phyloP scores from a whole-genome alignment of 257 asterid species.

The Verbascum thapsus region DNA sequence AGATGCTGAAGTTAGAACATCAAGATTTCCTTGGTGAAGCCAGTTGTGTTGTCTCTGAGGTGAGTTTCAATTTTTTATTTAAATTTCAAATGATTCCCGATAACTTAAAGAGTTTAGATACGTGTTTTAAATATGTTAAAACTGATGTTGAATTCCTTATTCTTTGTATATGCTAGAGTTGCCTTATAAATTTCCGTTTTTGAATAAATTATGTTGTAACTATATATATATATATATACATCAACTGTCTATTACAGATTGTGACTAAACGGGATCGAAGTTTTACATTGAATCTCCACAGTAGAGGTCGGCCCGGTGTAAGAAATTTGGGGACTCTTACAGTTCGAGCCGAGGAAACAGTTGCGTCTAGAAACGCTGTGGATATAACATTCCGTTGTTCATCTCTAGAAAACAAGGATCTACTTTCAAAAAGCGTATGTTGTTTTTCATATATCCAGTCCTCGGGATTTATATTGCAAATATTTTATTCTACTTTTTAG shows the following conservation, averaged over 20 bases:
- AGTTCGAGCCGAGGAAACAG: conserved; percentile 68
- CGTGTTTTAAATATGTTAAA: no score
- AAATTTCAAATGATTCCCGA: no score
- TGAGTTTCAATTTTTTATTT: no score
- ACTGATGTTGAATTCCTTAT: no score
- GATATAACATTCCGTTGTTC: conserved; percentile 58
- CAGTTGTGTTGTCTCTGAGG: conserved; percentile 73
- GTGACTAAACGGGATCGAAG: conserved; percentile 54
- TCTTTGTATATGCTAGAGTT: not conserved
- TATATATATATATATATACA: not conserved
- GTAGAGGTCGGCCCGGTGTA: conserved; percentile 40
- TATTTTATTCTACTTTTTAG: not conserved
- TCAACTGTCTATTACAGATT: conserved; percentile 50
- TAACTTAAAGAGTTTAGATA: no score
- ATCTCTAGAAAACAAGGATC: conserved; percentile 69
- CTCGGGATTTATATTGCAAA: not conserved
- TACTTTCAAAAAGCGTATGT: conserved; percentile 73
- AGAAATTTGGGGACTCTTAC: conserved; percentile 60
- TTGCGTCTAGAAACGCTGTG: conserved; percentile 60
- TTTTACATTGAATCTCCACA: conserved; percentile 56
- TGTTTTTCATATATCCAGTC: no score
- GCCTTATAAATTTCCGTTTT: not conserved
- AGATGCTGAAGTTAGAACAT: conserved; percentile 61
- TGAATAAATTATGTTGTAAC: conserved; percentile 5
- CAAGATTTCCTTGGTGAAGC: conserved; percentile 91